Evolutionary conservation across 2,329 filamentous ascomycete genomes (phyloP).

Genomic region (Paraphoma sp.): DNA sequence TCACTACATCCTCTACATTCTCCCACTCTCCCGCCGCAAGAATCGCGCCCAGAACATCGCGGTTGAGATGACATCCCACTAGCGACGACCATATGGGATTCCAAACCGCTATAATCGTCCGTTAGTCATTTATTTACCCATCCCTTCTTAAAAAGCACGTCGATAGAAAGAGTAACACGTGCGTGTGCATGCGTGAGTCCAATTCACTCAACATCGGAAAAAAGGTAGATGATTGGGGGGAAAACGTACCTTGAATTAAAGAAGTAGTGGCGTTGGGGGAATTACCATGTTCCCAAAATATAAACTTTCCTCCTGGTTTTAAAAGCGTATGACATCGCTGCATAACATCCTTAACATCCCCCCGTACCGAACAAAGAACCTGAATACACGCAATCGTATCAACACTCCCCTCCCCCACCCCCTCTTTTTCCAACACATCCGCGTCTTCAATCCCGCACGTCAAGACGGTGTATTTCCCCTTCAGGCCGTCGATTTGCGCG

Average conservation of each 20-base stretch:
- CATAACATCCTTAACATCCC: neutral
- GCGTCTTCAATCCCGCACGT: neutral
- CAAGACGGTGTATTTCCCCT: neutral
- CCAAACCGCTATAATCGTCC: conserved; percentile 2
- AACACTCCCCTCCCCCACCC: neutral
- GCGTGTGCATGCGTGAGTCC: too few relatives aligned
- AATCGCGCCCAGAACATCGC: conserved; percentile 3
- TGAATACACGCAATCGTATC: neutral
- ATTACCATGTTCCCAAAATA: conserved; percentile 10
- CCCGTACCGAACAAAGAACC: neutral
- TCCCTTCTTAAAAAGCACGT: too few relatives aligned
- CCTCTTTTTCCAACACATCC: neutral
- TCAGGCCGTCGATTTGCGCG: neutral
- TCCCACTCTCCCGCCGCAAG: conserved; percentile 10
- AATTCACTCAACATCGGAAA: too few relatives aligned
- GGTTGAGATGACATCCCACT: conserved; percentile 6
- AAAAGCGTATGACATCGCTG: conserved; percentile 4
- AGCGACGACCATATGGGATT: conserved; percentile 7
- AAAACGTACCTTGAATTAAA: neutral
- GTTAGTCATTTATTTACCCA: neutral
- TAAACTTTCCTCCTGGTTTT: conserved; percentile 8
- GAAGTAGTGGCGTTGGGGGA: neutral
- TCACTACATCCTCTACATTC: conserved; percentile 1
- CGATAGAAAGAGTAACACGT: too few relatives aligned
- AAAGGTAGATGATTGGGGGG: too few relatives aligned